A percentile compares a stretch with the other conserved stretches of the same genome.
These are phyloP conservation scores for Selaginella moellendorffii DNA, from an alignment of 75 land plant species.

Conservation along the genomic window DNA sequence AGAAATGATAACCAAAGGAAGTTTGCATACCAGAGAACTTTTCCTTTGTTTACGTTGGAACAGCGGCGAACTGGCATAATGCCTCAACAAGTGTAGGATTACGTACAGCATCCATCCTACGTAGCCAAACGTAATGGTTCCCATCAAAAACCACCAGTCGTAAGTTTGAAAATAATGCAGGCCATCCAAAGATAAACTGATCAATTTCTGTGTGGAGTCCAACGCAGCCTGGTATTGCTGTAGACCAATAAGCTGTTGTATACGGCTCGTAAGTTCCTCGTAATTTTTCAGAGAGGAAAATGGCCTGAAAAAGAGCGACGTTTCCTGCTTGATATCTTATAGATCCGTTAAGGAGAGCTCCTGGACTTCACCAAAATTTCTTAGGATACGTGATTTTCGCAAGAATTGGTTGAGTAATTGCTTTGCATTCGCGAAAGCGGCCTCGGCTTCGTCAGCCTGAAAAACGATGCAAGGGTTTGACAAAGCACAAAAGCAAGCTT, in stretches of 20 bases:
- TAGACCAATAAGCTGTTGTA: constrained; percentile 37
- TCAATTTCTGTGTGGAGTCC: constrained; percentile 41
- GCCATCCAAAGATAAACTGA: constrained; percentile 56
- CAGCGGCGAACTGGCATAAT: constrained; percentile 35
- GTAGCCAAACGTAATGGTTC: constrained; percentile 67
- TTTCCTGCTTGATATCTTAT: constrained; percentile 58
- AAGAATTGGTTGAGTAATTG: constrained; percentile 83
- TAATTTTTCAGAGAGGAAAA: constrained; percentile 49
- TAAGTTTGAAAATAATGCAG: constrained; percentile 97
- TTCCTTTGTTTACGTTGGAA: neutral
- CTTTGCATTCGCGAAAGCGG: constrained; percentile 76
- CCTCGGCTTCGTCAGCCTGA: constrained; percentile 81
- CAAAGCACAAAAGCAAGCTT: neutral
- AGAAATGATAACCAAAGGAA: neutral
- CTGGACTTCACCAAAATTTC: neutral
- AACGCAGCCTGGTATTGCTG: constrained; percentile 54
- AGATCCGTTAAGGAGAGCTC: constrained; percentile 28
- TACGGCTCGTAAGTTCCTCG: constrained; percentile 30
- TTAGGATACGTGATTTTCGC: constrained; percentile 81
- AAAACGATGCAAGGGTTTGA: neutral
- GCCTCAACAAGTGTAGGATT: constrained; percentile 54
- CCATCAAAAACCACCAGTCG: constrained; percentile 86
- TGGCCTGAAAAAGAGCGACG: constrained; percentile 67
- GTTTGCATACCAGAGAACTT: neutral
- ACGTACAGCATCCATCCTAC: constrained; percentile 90